Evolutionary conservation across 2,329 filamentous ascomycete species (phyloP), one percentile per base, ranked within the genome.

Genomic region (Epicoccum sorghinum): DNA sequence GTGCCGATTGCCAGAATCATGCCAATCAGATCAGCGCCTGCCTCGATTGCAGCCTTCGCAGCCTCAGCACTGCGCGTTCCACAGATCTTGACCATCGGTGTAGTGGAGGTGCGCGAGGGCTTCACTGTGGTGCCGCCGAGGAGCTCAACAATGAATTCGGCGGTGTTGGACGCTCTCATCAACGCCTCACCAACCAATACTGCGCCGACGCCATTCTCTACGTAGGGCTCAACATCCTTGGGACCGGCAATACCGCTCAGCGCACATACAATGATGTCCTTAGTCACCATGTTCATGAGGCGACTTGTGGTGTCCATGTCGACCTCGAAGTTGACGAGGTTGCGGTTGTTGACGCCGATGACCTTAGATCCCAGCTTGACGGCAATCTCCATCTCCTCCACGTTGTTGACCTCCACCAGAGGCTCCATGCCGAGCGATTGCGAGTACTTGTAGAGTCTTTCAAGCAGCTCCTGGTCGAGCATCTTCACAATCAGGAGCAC

Each of bases 401-500:
- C 86, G 37, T 89, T 99, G 70, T 99, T 96, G 25, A 99, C 95
- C 74, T 99, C 95, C 1, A 99, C 95, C 27, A 99, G 78, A 30
- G 95, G 95, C 77, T 99, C 96, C 95, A 99, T 99, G 14, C 93
- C 93, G 2, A 99, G 82, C 2, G 89, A 92, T 38, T 87, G 82
- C 1, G 92, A 97, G 78, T 98, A 99, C 52, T 87, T 83, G 79
- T 97, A 99, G 9, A 99, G 80, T 39, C 85, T 83, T 54, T 86
- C 86, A 29, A 99, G 82, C 4, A 89, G 81, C 25, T 86, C 85
- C 24, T 84, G 79, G 56, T 93, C 89, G 9, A 99, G 85, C 95
- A 99, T 99, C 80, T 99, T 99, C 46, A 99, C 95, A 64, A 99
- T 99, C 18, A 99, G 83, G 24, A 99, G 81, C 14, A 99, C 89